phyloP scores from a whole-genome alignment of 345 rosid genomes.

The Punica granatum region DNA sequence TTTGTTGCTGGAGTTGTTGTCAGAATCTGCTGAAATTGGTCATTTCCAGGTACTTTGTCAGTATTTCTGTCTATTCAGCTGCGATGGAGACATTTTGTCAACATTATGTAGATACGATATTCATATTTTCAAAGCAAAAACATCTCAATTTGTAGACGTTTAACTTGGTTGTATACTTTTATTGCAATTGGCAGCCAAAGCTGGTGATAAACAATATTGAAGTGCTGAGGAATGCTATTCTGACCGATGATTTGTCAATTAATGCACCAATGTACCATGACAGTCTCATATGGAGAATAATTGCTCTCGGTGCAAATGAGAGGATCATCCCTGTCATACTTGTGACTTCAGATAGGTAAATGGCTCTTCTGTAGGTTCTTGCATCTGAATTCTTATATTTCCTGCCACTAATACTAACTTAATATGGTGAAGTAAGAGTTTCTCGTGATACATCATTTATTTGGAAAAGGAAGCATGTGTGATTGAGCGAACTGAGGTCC shows the following conservation, averaged over 20 bases:
- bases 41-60: slow-evolving; percentile 61
- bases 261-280: slow-evolving; percentile 79
- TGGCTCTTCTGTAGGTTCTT: background rate
- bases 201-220: slow-evolving; percentile 91
- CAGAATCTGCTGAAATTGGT: slow-evolving; percentile 84
- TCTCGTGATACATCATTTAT: background rate
- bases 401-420: background rate
- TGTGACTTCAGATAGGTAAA: slow-evolving; percentile 80
- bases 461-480: background rate
- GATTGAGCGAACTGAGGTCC: background rate
- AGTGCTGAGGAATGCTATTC: slow-evolving; percentile 61
- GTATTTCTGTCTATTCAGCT: background rate
- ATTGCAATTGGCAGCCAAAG: slow-evolving; percentile 70
- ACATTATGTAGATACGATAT: background rate
- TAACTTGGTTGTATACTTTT: background rate
- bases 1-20: slow-evolving; percentile 80
- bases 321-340: slow-evolving; percentile 73
- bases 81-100: background rate
- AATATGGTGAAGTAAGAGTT: background rate
- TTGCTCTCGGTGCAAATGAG: slow-evolving; percentile 78
- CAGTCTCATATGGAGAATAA: slow-evolving; percentile 83
- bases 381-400: background rate
- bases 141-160: background rate
- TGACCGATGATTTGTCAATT: slow-evolving; percentile 50
- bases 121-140: background rate